phyloP scores from a whole-genome alignment of 352 stramenopile genomes.

The Pseudoperonospora humuli region DNA sequence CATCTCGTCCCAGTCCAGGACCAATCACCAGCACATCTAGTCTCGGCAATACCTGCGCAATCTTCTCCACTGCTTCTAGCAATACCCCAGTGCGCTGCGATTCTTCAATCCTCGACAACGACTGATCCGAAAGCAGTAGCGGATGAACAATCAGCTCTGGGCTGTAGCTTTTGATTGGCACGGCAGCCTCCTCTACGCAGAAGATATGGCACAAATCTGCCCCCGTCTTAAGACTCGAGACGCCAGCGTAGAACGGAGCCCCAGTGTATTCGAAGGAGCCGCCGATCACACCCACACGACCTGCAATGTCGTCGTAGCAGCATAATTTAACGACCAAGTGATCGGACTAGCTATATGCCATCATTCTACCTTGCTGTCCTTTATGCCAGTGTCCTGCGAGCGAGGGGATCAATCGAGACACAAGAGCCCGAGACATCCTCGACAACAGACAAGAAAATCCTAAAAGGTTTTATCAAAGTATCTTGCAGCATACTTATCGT shows the following conservation, averaged over 20 bases:
- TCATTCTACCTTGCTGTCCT: constrained; percentile 54
- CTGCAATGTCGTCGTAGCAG: constrained; percentile 24
- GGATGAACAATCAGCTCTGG: constrained; percentile 94
- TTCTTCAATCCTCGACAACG: constrained; percentile 9
- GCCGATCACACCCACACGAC: constrained; percentile 89
- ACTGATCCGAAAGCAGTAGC: constrained; percentile 51
- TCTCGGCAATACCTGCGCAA: constrained; percentile 50
- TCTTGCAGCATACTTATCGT: too few species aligned
- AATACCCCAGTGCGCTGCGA: constrained; percentile 23
- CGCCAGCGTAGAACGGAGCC: constrained; percentile 94
- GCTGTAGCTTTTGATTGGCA: constrained; percentile 97
- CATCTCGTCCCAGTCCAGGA: constrained; percentile 89
- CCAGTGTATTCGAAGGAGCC: constrained; percentile 97
- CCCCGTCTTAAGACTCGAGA: constrained; percentile 90
- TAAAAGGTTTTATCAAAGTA: too few species aligned
- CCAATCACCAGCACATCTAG: constrained; percentile 86
- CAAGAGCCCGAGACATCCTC: constrained; percentile 13
- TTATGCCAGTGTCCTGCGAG: constrained; percentile 61
- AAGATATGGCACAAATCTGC: constrained; percentile 95
- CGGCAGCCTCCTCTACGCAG: constrained; percentile 88
- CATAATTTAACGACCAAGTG: not conserved
- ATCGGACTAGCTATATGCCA: not conserved
- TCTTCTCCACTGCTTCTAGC: constrained; percentile 31
- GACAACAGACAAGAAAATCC: too few species aligned
- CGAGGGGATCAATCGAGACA: constrained; percentile 53